Percentiles rank a stretch among this genome's conserved stretches.
Evolutionary conservation across 1,284 basidiomycete genomes (phyloP).

Genomic region (Schizophyllum commune): DNA sequence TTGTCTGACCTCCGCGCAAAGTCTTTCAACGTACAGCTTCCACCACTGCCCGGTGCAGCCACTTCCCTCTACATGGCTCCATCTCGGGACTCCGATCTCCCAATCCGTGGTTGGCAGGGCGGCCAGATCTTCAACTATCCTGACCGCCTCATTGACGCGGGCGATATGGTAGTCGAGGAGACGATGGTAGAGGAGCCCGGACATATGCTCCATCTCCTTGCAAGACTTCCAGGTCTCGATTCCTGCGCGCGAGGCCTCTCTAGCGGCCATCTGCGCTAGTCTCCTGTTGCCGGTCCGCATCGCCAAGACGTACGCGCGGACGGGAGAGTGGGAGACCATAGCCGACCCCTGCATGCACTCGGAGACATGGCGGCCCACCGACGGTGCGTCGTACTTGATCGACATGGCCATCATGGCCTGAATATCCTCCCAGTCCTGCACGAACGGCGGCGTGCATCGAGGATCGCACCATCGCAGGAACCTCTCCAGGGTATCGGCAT

Average conservation of each 20-base stretch:
- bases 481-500: neutral
- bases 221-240: neutral
- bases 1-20: too few species aligned
- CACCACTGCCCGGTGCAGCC: too few species aligned
- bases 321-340: neutral
- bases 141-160: neutral
- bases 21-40: too few species aligned
- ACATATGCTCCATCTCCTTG: neutral
- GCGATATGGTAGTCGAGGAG: conserved; percentile 1
- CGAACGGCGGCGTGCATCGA: neutral
- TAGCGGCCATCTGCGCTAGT: neutral
- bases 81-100: neutral
- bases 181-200: neutral
- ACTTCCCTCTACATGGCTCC: too few species aligned
- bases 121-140: neutral
- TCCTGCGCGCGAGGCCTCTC: neutral
- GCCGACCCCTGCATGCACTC: neutral
- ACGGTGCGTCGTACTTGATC: neutral
- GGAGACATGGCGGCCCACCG: neutral
- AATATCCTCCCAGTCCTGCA: conserved; percentile 37
- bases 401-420: conserved; percentile 49
- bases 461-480: neutral
- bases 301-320: neutral
- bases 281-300: neutral
- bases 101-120: neutral